phyloP scores from a whole-genome alignment of 352 stramenopile genomes.

The Pythium oligandrum region DNA sequence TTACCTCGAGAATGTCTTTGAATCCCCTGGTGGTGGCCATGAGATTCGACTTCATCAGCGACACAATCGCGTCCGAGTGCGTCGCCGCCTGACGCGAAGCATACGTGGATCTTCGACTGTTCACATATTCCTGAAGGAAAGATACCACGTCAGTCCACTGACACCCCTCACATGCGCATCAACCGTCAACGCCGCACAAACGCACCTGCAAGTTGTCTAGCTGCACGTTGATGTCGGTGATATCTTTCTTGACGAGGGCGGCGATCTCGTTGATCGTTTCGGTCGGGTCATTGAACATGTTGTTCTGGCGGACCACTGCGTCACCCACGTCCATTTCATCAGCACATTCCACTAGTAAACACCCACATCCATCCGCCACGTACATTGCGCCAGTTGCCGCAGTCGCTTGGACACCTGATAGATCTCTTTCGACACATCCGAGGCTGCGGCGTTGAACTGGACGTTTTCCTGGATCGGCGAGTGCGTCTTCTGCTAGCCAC shows the following conservation, averaged over 20 bases:
- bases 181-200: not conserved
- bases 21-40: constrained; percentile 77
- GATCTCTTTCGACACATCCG: constrained; percentile 80
- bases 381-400: constrained; percentile 76
- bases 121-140: constrained; percentile 50
- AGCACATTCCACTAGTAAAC: not conserved
- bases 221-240: constrained; percentile 83
- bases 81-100: constrained; percentile 66
- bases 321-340: not conserved
- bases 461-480: constrained; percentile 62
- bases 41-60: constrained; percentile 80
- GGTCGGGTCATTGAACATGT: constrained; percentile 87
- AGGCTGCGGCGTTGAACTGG: constrained; percentile 77
- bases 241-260: constrained; percentile 81
- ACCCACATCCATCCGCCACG: constrained; percentile 10
- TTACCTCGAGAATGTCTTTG: constrained; percentile 76
- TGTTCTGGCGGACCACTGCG: constrained; percentile 81
- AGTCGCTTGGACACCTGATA: constrained; percentile 74
- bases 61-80: constrained; percentile 80
- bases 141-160: too few relatives aligned
- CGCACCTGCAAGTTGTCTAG: constrained; percentile 76
- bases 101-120: constrained; percentile 53
- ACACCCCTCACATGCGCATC: too few relatives aligned
- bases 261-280: constrained; percentile 82
- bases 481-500: constrained; percentile 27